These are phyloP conservation scores for Microcos paniculata DNA, from an alignment of 345 rosid genomes.

Conservation along the genomic window DNA sequence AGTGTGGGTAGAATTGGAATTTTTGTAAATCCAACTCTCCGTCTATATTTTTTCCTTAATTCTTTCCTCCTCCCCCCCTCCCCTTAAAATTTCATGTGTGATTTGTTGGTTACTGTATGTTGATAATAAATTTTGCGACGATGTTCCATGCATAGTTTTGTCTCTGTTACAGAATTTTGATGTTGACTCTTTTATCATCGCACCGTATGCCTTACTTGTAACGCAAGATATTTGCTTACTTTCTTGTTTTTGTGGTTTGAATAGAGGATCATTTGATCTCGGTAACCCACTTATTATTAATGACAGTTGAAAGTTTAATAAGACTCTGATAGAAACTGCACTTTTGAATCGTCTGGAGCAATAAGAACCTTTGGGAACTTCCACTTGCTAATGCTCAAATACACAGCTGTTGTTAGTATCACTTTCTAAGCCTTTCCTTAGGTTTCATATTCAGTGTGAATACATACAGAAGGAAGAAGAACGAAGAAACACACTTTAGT, in stretches of 20 bases:
- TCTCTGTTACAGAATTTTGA: neutral
- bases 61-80: no score
- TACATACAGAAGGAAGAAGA: no score
- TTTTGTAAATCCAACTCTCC: conserved; percentile 36
- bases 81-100: neutral
- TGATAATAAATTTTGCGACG: conserved; percentile 14
- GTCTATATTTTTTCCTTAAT: neutral
- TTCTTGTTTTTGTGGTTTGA: neutral
- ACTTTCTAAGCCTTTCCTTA: no score
- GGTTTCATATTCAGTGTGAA: no score
- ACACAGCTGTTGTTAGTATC: no score
- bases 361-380: neutral
- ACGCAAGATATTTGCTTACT: neutral
- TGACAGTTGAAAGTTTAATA: neutral
- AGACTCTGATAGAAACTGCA: neutral
- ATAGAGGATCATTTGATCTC: neutral
- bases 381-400: neutral
- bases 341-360: neutral
- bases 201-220: neutral
- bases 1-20: conserved; percentile 44
- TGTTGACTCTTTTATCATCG: no score
- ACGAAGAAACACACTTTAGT: no score
- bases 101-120: conserved; percentile 5
- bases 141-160: no score
- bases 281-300: no score